Evolutionary conservation across 2,329 filamentous ascomycete species (phyloP).

Genomic region (Calonectria honghensis): DNA sequence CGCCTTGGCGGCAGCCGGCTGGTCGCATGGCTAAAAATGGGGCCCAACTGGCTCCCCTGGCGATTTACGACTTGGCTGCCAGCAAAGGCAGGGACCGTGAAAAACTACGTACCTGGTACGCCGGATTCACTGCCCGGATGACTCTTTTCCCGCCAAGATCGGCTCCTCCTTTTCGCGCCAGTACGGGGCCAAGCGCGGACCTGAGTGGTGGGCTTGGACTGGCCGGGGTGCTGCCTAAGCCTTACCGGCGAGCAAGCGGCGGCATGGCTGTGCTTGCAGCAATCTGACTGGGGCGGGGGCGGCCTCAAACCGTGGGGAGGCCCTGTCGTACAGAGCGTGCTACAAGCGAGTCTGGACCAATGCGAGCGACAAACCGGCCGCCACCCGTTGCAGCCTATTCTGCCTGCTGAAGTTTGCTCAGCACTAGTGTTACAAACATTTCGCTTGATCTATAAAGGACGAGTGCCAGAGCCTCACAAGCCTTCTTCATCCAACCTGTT

Average conservation of each 20-base stretch:
- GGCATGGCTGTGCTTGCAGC: constrained; percentile 11
- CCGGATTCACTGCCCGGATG: neutral
- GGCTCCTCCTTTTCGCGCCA: neutral
- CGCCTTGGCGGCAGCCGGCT: constrained; percentile 10
- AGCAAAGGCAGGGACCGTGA: neutral
- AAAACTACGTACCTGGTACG: neutral
- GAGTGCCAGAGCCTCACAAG: neutral
- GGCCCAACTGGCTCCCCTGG: neutral
- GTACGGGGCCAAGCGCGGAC: neutral
- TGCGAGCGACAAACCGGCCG: neutral
- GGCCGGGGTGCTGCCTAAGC: constrained; percentile 13
- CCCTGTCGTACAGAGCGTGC: neutral
- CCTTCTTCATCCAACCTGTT: neutral
- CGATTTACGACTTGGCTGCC: neutral
- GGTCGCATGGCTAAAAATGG: neutral
- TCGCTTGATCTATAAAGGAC: constrained; percentile 2
- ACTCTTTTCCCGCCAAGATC: constrained; percentile 18
- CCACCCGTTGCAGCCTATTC: constrained; percentile 6
- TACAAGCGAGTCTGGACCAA: neutral
- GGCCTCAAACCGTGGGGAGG: constrained; percentile 23
- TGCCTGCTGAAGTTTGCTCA: neutral
- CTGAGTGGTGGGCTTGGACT: neutral
- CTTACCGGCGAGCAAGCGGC: constrained; percentile 6
- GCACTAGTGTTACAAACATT: neutral
- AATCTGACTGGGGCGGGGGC: constrained; percentile 18